Conservation (phyloP, 164 flowering plant genomes). For the Tetracentron sinense region DNA sequence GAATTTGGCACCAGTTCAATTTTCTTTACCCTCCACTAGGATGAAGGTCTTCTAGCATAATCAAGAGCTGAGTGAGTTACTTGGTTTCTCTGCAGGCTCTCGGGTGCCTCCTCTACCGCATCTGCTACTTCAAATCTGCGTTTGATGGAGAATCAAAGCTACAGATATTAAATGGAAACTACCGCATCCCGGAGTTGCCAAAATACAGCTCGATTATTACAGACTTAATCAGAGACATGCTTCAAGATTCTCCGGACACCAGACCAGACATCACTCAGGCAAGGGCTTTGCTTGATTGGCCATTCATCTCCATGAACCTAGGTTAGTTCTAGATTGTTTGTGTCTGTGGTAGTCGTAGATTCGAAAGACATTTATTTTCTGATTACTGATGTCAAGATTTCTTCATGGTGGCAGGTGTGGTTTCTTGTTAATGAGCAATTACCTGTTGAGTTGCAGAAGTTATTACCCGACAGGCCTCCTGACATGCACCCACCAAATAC, state of each 20-base stretch:
- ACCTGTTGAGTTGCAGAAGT: constrained; percentile 69
- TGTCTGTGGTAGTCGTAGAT: constrained; percentile 36
- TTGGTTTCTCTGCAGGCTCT: constrained; percentile 61
- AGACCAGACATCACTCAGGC: constrained; percentile 99
- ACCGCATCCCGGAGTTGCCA: constrained; percentile 90
- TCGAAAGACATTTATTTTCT: constrained; percentile 21
- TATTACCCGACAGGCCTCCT: constrained; percentile 77
- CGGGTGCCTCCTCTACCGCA: constrained; percentile 90
- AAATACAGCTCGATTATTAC: constrained; percentile 61
- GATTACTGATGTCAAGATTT: constrained; percentile 26
- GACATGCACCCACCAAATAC: constrained; percentile 38
- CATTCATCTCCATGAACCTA: constrained; percentile 89
- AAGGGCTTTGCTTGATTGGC: constrained; percentile 98
- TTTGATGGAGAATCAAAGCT: constrained; percentile 99
- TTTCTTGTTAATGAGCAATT: constrained; percentile 85
- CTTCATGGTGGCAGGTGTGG: constrained; percentile 77
- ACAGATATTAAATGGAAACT: constrained; percentile 91
- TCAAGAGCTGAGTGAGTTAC: constrained; percentile 7
- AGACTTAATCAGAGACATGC: constrained; percentile 85
- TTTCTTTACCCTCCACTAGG: neutral
- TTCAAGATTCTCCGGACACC: constrained; percentile 77
- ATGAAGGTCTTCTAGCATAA: neutral
- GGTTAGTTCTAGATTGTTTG: constrained; percentile 84
- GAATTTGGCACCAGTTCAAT: neutral
- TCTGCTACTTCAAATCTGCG: constrained; percentile 90